These are phyloP conservation scores for Syncephalastrum racemosum DNA, from an alignment of 371 early-diverging fungal genomes.

Conservation along the genomic window DNA sequence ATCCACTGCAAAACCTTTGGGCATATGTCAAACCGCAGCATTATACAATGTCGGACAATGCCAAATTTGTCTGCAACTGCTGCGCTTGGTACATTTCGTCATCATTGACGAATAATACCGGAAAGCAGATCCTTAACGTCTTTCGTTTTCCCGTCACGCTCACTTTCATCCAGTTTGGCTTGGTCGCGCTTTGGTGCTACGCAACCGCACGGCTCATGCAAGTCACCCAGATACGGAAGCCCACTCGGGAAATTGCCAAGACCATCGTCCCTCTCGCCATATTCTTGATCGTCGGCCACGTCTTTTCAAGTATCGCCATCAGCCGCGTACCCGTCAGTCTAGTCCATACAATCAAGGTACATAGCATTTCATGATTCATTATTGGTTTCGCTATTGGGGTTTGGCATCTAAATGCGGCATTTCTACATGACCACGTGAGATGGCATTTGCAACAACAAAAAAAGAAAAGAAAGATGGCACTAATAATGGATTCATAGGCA, in stretches of 20 bases:
- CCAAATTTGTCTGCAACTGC: constrained; percentile 56
- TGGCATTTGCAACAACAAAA: background rate
- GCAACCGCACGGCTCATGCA: constrained; percentile 38
- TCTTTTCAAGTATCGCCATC: constrained; percentile 76
- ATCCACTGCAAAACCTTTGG: constrained; percentile 16
- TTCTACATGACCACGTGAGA: no score
- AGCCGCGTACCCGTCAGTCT: constrained; percentile 78
- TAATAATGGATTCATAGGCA: constrained; percentile 50
- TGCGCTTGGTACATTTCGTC: constrained; percentile 78
- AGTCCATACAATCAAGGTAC: constrained; percentile 90
- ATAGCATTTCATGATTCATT: background rate
- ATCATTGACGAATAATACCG: constrained; percentile 78
- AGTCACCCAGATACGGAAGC: constrained; percentile 51
- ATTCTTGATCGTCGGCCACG: constrained; percentile 85
- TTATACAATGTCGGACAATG: constrained; percentile 29
- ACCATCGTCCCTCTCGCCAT: constrained; percentile 70
- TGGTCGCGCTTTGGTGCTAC: constrained; percentile 64
- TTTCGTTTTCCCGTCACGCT: constrained; percentile 78
- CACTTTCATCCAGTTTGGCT: constrained; percentile 75
- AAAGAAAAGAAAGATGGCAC: background rate
- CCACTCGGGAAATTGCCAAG: constrained; percentile 53
- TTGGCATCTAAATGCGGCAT: background rate
- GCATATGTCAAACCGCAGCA: constrained; percentile 10
- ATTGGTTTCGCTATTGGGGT: background rate
- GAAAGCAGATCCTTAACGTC: constrained; percentile 72